A percentile compares a stretch with the other conserved stretches of the same genome.
These are phyloP conservation scores for Aureobasidium sp. DNA, from an alignment of 2,329 filamentous ascomycete genomes.

Conservation along the genomic window DNA sequence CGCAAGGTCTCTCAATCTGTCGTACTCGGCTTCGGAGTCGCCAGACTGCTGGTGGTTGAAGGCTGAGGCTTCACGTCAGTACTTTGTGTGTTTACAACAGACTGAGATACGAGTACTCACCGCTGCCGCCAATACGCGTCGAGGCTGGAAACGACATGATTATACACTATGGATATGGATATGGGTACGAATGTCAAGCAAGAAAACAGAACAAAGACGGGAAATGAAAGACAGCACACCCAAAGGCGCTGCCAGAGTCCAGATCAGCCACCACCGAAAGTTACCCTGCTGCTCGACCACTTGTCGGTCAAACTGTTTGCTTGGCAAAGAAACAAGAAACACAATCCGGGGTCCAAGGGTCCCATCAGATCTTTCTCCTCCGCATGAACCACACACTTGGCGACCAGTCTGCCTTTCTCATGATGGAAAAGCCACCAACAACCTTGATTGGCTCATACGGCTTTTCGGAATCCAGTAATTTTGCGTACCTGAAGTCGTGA, in stretches of 20 bases:
- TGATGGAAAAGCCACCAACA: neutral
- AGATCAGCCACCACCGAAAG: conserved; percentile 3
- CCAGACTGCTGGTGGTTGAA: conserved; percentile 63
- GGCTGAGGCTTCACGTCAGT: conserved; percentile 40
- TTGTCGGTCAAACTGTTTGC: neutral
- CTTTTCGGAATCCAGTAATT: neutral
- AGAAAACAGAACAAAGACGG: neutral
- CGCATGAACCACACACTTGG: conserved; percentile 8
- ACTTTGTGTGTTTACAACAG: neutral
- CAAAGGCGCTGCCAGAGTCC: conserved; percentile 1
- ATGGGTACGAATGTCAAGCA: neutral
- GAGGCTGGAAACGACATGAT: conserved; percentile 17
- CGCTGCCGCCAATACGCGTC: conserved; percentile 17
- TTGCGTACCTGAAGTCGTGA: neutral
- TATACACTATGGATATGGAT: neutral
- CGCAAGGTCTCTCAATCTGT: conserved; percentile 76
- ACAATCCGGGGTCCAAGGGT: neutral
- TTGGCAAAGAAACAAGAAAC: conserved; percentile 1
- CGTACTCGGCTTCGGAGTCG: conserved; percentile 77
- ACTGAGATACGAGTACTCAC: conserved; percentile 13
- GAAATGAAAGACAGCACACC: conserved; percentile 1
- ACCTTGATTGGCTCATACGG: neutral
- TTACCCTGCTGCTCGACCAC: neutral
- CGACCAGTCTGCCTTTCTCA: neutral
- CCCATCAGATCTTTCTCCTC: conserved; percentile 4